Base-by-base conservation (phyloP, 2,329 filamentous ascomycete genomes). In the Clarireedia monteithiana region DNA sequence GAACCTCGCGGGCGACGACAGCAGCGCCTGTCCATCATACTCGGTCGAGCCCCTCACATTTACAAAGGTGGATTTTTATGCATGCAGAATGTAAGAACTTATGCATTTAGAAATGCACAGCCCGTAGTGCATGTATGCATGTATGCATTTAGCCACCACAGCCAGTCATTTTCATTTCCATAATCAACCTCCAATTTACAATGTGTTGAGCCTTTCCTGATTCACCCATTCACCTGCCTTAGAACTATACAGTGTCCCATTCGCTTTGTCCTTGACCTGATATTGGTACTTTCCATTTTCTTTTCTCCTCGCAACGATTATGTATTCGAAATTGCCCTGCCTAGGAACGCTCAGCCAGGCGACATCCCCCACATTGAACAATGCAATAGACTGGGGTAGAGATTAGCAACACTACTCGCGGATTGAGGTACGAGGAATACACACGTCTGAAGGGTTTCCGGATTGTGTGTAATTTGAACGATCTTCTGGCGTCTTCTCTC, bases 151-250 rank as follows among this genome's bases (percentile, higher is more conserved):
- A 30, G 27, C 30, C 30, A 34, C 30, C 10, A 34, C 5, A 12
- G 10, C 30, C 30, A 34, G 30, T 34, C 26, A 27, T 40, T 40
- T n/a, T 10, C 14, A 2, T 10, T 17, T 17, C 49, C 23, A 42
- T 14, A 4, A 51, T 17, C 14, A 40, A 14, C 38, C 15, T 36
- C 49, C 27, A 27, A 15, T 40, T 51, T 27, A 52, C 44, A 12
- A 30, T 20, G 40, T n/a, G 24, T 9, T 30, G 10, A 53, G 44
- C 51, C n/a, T 39, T 38, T 48, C 51, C 30, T 53, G 42, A 27
- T 45, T 53, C 20, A 59, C 38, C 59, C 53, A 59, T 42, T 54
- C 51, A 6, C 59, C 57, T 20, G 40, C 40, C 14, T 59, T 50
- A n/a, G n/a, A n/a, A n/a, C n/a, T n/a, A 52, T 60, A 57, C 15